Conservation (phyloP, 257 asterid species). For the Fraxinus cuspidata region DNA sequence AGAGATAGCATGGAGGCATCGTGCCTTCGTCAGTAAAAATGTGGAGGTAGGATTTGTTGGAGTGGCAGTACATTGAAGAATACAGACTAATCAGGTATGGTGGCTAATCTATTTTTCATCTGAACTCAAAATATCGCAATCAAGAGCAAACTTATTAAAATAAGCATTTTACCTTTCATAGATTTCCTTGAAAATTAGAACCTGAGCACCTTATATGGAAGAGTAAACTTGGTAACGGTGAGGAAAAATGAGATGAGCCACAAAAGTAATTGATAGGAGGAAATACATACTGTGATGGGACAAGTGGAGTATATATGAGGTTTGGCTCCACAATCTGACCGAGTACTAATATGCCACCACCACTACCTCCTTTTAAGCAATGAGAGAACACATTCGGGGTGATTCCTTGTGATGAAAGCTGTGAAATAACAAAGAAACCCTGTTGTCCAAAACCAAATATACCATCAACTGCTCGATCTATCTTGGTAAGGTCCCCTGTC, state of each 20-base stretch:
- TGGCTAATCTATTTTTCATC: no score
- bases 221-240: background rate
- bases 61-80: no score
- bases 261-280: slow-evolving; percentile 22
- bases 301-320: slow-evolving; percentile 87
- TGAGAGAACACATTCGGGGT: slow-evolving; percentile 85
- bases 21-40: no score
- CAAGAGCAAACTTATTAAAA: no score
- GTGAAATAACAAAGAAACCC: slow-evolving; percentile 83
- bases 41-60: no score
- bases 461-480: slow-evolving; percentile 98
- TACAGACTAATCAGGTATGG: no score
- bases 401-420: slow-evolving; percentile 79
- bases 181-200: no score
- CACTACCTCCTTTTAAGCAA: slow-evolving; percentile 74
- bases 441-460: slow-evolving; percentile 98
- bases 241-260: background rate
- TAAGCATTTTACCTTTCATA: no score
- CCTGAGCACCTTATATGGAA: background rate
- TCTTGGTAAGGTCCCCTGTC: slow-evolving; percentile 89
- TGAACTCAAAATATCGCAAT: no score
- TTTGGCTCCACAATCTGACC: slow-evolving; percentile 90
- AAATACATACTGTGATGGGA: slow-evolving; percentile 82
- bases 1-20: no score
- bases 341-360: slow-evolving; percentile 85